These are phyloP conservation scores for Darksidea phi DNA, from an alignment of 495 filamentous ascomycete species.

Conservation along the genomic window DNA sequence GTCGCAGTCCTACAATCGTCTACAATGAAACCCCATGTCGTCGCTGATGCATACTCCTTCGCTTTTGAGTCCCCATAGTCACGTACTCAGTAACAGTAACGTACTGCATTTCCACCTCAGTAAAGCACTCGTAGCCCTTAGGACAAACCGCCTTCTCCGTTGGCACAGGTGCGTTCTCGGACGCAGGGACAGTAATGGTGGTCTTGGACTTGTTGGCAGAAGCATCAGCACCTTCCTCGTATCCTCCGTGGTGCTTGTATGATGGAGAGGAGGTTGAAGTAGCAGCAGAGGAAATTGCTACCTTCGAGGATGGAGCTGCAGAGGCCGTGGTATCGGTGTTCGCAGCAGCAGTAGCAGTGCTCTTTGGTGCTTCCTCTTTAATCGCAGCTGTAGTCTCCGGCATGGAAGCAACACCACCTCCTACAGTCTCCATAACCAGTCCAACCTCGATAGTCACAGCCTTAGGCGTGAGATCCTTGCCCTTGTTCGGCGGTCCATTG, in stretches of 20 bases:
- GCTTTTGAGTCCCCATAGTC: background rate
- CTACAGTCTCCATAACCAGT: constrained; percentile 20
- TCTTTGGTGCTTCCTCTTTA: background rate
- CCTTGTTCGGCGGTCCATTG: constrained; percentile 60
- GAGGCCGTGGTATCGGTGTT: constrained; percentile 1
- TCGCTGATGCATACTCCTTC: background rate
- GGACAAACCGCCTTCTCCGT: constrained; percentile 9
- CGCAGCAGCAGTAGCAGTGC: background rate
- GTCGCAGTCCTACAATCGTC: too few relatives aligned
- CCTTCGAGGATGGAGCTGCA: constrained; percentile 1
- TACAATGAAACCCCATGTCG: too few relatives aligned
- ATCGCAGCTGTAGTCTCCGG: background rate
- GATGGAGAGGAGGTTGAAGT: background rate
- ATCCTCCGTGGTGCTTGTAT: background rate
- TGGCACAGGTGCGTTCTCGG: constrained; percentile 16
- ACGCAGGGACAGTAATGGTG: background rate
- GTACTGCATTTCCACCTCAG: constrained; percentile 17
- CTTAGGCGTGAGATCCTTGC: constrained; percentile 47
- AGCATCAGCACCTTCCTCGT: background rate
- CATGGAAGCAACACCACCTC: constrained; percentile 7
- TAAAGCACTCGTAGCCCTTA: constrained; percentile 17
- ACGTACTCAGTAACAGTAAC: constrained; percentile 11
- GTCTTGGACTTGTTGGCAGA: background rate
- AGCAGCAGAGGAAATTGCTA: background rate
- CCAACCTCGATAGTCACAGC: constrained; percentile 27